Conservation (phyloP, 768 basidiomycete species). For the Mycena rosella region DNA sequence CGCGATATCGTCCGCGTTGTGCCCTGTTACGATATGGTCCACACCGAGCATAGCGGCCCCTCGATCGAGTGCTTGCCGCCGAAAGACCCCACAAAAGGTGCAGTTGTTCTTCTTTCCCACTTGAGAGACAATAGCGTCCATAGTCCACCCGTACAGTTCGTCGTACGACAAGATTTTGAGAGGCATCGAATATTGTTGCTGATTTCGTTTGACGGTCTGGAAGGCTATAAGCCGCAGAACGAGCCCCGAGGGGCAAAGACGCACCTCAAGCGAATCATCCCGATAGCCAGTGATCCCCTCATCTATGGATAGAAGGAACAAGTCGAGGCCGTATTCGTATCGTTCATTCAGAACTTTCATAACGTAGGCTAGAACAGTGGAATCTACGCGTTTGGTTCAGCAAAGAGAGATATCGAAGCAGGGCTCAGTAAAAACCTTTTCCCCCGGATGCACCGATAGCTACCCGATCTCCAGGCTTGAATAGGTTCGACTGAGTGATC, state of each 20-base stretch:
- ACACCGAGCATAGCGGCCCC: constrained; percentile 91
- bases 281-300: constrained; percentile 99
- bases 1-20: constrained; percentile 99
- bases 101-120: constrained; percentile 98
- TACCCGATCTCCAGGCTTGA: constrained; percentile 90
- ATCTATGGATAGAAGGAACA: constrained; percentile 96
- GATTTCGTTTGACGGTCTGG: constrained; percentile 98
- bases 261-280: constrained; percentile 93
- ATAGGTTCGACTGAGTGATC: constrained; percentile 84
- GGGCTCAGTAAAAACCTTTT: constrained; percentile 74
- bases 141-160: constrained; percentile 99
- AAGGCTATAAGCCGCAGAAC: background rate
- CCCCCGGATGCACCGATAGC: constrained; percentile 99
- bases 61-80: constrained; percentile 95
- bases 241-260: background rate
- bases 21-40: constrained; percentile 98
- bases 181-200: constrained; percentile 94
- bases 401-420: background rate
- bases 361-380: constrained; percentile 96
- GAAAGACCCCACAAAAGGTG: constrained; percentile 98
- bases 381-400: constrained; percentile 68
- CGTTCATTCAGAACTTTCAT: constrained; percentile 97
- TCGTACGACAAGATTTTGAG: constrained; percentile 97
- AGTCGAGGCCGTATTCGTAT: constrained; percentile 90
- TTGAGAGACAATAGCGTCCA: constrained; percentile 96